A percentile compares a stretch with the other conserved stretches of the same genome.
phyloP scores from a whole-genome alignment of 306 rosid species.

The Astragalus glycyphyllos region DNA sequence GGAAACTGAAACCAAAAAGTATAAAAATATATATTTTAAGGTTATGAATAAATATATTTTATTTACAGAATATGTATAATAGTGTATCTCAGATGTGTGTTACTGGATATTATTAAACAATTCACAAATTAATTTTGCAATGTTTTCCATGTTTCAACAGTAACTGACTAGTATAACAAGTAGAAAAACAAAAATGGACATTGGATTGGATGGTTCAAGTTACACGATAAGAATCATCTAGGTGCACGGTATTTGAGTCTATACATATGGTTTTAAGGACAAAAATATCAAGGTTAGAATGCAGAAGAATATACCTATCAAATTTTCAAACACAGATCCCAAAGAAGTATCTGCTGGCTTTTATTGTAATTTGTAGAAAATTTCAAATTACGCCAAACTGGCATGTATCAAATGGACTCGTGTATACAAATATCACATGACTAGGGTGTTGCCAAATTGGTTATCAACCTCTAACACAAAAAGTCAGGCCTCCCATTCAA shows the following conservation, averaged over 20 bases:
- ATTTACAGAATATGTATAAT: not conserved
- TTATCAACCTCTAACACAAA: not conserved
- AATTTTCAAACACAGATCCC: not conserved
- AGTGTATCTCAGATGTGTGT: slow-evolving; percentile 16
- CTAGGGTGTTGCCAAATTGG: not conserved
- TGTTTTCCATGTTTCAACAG: slow-evolving; percentile 5
- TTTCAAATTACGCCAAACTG: slow-evolving; percentile 3
- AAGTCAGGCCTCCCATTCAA: not conserved
- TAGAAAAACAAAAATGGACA: slow-evolving; percentile 1
- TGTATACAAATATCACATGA: not conserved
- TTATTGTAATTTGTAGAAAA: too few relatives aligned
- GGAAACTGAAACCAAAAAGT: too few relatives aligned
- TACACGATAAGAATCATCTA: slow-evolving; percentile 18
- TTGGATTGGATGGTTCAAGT: slow-evolving; percentile 1
- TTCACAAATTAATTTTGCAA: not conserved
- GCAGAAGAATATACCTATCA: slow-evolving; percentile 1
- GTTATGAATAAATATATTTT: too few relatives aligned
- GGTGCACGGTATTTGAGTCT: not conserved
- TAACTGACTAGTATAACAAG: slow-evolving; percentile 20
- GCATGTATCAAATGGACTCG: not conserved
- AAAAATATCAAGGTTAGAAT: not conserved
- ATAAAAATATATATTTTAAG: too few relatives aligned
- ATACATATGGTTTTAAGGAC: not conserved
- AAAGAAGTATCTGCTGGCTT: too few relatives aligned
- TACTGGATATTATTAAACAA: slow-evolving; percentile 12